Percentiles rank a stretch among this genome's conserved stretches.
Evolutionary conservation across 2,329 filamentous ascomycete genomes (phyloP).

Genomic region (Penicillium thymicola): DNA sequence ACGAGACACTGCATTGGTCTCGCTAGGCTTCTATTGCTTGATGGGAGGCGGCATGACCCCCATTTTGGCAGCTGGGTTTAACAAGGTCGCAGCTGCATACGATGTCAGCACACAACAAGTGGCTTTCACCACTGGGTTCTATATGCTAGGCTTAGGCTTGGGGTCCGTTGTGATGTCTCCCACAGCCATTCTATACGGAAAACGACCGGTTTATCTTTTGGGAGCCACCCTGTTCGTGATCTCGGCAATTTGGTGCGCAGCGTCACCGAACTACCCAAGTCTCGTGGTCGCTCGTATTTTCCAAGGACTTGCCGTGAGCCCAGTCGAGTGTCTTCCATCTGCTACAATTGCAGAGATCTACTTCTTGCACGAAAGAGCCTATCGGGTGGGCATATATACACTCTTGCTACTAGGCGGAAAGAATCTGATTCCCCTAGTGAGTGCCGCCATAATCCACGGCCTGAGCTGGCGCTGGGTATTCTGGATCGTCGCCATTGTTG

Average conservation of each 20-base stretch:
- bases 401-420: constrained; percentile 84
- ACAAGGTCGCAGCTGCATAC: constrained; percentile 67
- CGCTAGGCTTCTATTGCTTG: constrained; percentile 88
- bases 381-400: constrained; percentile 89
- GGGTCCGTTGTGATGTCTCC: constrained; percentile 82
- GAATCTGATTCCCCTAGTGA: constrained; percentile 83
- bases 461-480: constrained; percentile 89
- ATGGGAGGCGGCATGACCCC: constrained; percentile 90
- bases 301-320: constrained; percentile 82
- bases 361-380: constrained; percentile 90
- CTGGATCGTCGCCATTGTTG: constrained; percentile 80
- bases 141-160: constrained; percentile 88
- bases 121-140: constrained; percentile 83
- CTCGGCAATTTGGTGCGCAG: constrained; percentile 78
- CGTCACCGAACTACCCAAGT: constrained; percentile 76
- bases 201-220: constrained; percentile 82
- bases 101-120: constrained; percentile 67
- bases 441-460: constrained; percentile 75
- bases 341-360: constrained; percentile 96
- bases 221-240: constrained; percentile 73
- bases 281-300: constrained; percentile 79
- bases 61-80: constrained; percentile 84
- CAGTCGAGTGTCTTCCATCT: constrained; percentile 87
- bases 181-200: constrained; percentile 86
- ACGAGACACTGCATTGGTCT: constrained; percentile 74